Base-by-base conservation (phyloP, 345 rosid species). In the Populus davidiana region DNA sequence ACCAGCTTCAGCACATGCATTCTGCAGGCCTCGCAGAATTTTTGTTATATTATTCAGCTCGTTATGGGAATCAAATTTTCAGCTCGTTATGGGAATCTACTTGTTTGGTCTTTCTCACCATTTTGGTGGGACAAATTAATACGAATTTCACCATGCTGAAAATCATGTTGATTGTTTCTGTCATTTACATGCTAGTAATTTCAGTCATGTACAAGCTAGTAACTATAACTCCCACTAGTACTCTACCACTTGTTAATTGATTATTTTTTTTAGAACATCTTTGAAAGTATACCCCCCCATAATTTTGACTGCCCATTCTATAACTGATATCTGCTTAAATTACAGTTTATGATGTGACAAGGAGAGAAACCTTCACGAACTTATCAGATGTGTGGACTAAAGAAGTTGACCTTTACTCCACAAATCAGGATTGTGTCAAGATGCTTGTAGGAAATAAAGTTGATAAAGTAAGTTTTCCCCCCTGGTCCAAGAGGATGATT, bases 371-470 rank as follows among this genome's bases (percentile, higher is more conserved):
- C 59, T 95, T 95, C 81, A 88, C 93, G 49, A 93, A 92, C 85
- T 83, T 95, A 79, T 89, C 91, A 36, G 93, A 95, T 75, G 92
- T 93, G 65, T 95, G 99, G 99, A 89, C 93, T 70, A 95, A 95
- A 84, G 99, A 95, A 86, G 88, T 92, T 76, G 97, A 90, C 73
- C 93, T 95, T 59, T 91, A 89, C 71, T 90, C 91, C 23, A 91
- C 96, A 21, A 92, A 91, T 83, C 93, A 81, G 80, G 89, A 91
- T 72, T 93, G 99, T 77, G 87, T 95, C 69, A 93, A 89, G 91
- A 90, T 95, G 89, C 98, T 95, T 25, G 99, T 95, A 52, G 99
- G 98, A 31, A 95, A 95, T 83, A 92, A 95, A 92, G 96, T 95
- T 49, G 99, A 95, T 72, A 86, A 80, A 81, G 99, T 93, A 85